phyloP scores from a whole-genome alignment of 1,284 basidiomycete species.

The Heterobasidion annosum region DNA sequence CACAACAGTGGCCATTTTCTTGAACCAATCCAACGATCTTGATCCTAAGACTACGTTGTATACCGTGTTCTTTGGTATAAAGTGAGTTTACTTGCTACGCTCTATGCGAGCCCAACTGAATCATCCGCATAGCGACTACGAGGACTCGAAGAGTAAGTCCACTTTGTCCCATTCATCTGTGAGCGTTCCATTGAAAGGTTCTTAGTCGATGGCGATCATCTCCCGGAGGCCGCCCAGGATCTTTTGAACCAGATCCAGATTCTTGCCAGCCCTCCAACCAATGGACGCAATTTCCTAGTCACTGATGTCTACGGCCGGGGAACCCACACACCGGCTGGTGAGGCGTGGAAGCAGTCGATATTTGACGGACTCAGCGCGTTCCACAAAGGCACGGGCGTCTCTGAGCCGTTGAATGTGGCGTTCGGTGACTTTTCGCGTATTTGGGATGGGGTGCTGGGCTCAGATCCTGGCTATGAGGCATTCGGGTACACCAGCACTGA shows the following conservation, averaged over 20 bases:
- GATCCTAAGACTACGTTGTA: slow-evolving; percentile 24
- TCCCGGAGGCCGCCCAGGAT: slow-evolving; percentile 23
- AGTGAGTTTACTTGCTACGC: slow-evolving; percentile 15
- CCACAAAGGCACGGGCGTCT: slow-evolving; percentile 9
- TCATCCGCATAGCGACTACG: slow-evolving; percentile 16
- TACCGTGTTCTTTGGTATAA: slow-evolving; percentile 28
- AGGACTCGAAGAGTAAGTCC: slow-evolving; percentile 17
- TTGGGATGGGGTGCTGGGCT: slow-evolving; percentile 21
- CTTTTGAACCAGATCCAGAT: slow-evolving; percentile 23
- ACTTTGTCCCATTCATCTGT: background rate
- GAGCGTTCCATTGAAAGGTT: background rate
- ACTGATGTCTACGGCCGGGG: slow-evolving; percentile 24
- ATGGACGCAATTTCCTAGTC: slow-evolving; percentile 21
- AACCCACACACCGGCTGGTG: slow-evolving; percentile 16
- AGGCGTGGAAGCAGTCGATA: slow-evolving; percentile 20
- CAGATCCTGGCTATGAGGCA: slow-evolving; percentile 19
- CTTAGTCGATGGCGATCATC: slow-evolving; percentile 23
- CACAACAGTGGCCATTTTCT: slow-evolving; percentile 18
- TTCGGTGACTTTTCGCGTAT: slow-evolving; percentile 20
- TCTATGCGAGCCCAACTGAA: background rate
- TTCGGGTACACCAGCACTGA: slow-evolving; percentile 23
- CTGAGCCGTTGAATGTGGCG: slow-evolving; percentile 13
- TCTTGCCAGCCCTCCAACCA: slow-evolving; percentile 19
- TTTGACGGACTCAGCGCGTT: slow-evolving; percentile 17
- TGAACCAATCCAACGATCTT: slow-evolving; percentile 21